A percentile compares a stretch with the other conserved stretches of the same genome.
Conservation (phyloP, 345 rosid species). For the Erucastrum elatum region DNA sequence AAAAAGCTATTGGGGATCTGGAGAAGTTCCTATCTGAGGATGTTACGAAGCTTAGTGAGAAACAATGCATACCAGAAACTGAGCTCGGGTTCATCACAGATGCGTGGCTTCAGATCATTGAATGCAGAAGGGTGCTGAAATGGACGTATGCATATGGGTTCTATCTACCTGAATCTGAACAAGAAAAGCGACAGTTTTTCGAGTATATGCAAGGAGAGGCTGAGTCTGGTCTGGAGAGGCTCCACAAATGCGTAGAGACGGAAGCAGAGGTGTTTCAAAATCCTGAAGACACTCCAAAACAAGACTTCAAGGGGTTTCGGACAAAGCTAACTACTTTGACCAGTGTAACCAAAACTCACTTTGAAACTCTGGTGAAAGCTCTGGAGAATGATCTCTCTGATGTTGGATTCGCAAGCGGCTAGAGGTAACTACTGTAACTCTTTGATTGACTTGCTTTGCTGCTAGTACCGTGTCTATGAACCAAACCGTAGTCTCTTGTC, state of each 20-base stretch:
- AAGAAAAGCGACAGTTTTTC: neutral
- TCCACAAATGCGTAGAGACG: constrained; percentile 15
- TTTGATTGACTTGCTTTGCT: constrained; percentile 1
- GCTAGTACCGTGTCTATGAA: neutral
- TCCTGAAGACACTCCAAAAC: neutral
- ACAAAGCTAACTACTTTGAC: neutral
- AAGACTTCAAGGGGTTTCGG: neutral
- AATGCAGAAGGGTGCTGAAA: constrained; percentile 16
- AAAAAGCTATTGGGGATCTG: neutral
- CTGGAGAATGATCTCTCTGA: constrained; percentile 6
- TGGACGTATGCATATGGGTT: constrained; percentile 23
- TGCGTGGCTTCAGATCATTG: constrained; percentile 25
- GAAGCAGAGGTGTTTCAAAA: neutral
- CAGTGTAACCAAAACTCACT: neutral
- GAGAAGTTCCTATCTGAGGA: neutral
- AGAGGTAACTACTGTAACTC: neutral
- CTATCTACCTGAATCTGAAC: neutral
- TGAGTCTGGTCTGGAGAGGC: constrained; percentile 22
- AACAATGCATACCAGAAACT: neutral
- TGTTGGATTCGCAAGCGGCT: neutral
- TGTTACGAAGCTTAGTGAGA: neutral
- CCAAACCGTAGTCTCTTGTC: neutral
- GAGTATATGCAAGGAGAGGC: constrained; percentile 24
- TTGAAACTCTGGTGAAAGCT: constrained; percentile 11
- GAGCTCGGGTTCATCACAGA: constrained; percentile 5